Evolutionary conservation across 352 stramenopile species (phyloP).

Genomic region (Phytophthora kernoviae): DNA sequence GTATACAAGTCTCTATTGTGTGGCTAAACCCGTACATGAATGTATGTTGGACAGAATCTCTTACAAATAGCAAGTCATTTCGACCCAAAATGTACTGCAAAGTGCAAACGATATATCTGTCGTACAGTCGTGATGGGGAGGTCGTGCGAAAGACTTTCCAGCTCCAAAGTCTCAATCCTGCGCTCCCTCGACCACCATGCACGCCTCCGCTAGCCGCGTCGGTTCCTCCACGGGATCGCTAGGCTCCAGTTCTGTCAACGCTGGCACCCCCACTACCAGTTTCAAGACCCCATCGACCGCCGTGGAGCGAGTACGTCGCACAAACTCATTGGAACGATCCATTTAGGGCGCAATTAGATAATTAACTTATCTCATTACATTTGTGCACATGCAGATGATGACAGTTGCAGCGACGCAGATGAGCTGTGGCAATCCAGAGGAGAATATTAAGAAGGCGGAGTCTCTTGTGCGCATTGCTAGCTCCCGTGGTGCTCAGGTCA

Average conservation of each 20-base stretch:
- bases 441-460: conserved; percentile 93
- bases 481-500: conserved; percentile 86
- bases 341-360: conserved; percentile 9
- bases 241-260: conserved; percentile 33
- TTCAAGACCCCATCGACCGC: conserved; percentile 51
- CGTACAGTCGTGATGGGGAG: not conserved
- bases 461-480: conserved; percentile 89
- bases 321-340: conserved; percentile 4
- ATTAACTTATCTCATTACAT: no score
- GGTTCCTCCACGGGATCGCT: conserved; percentile 40
- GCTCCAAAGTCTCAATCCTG: not conserved
- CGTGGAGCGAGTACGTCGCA: conserved; percentile 56
- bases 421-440: conserved; percentile 83
- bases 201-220: conserved; percentile 33
- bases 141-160: not conserved
- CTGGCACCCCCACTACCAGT: conserved; percentile 2
- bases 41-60: no score
- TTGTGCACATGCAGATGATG: conserved; percentile 53
- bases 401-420: conserved; percentile 90
- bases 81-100: no score
- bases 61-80: no score
- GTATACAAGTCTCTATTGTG: no score
- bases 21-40: no score
- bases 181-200: conserved; percentile 25
- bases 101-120: not conserved